Evolutionary conservation across 176 grass and related monocot genomes (phyloP).

Genomic region (Oryza glumipatula): DNA sequence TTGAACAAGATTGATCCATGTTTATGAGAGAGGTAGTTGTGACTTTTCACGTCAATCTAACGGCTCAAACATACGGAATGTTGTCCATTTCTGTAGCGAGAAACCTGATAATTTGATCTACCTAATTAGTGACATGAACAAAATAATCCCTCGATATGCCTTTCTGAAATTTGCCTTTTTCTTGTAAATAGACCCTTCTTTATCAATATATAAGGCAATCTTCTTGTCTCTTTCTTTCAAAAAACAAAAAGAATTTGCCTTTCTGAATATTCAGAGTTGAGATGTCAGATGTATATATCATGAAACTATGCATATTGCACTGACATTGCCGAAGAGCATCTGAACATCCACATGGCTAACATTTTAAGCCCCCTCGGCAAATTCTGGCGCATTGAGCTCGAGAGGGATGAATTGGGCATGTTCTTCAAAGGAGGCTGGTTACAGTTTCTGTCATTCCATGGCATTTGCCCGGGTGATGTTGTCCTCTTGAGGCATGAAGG

Average conservation of each 20-base stretch:
- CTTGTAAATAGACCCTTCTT: too few relatives aligned
- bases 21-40: not conserved
- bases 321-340: not conserved
- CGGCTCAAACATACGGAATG: too few relatives aligned
- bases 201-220: not conserved
- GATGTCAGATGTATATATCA: not conserved
- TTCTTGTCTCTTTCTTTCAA: too few relatives aligned
- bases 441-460: constrained; percentile 37
- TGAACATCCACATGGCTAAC: not conserved
- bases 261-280: not conserved
- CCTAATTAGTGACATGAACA: not conserved
- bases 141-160: not conserved
- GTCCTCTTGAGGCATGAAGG: constrained; percentile 46
- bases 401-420: not conserved
- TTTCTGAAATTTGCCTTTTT: too few relatives aligned
- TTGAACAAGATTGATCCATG: not conserved
- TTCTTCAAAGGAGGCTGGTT: constrained; percentile 32
- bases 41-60: too few relatives aligned
- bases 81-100: too few relatives aligned
- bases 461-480: constrained; percentile 14
- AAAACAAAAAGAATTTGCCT: not conserved
- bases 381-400: constrained; percentile 26
- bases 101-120: too few relatives aligned
- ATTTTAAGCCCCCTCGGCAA: constrained; percentile 26
- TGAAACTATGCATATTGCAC: not conserved